phyloP scores from a whole-genome alignment of 2,329 filamentous ascomycete genomes.

The Fusarium tanahbumbuense region DNA sequence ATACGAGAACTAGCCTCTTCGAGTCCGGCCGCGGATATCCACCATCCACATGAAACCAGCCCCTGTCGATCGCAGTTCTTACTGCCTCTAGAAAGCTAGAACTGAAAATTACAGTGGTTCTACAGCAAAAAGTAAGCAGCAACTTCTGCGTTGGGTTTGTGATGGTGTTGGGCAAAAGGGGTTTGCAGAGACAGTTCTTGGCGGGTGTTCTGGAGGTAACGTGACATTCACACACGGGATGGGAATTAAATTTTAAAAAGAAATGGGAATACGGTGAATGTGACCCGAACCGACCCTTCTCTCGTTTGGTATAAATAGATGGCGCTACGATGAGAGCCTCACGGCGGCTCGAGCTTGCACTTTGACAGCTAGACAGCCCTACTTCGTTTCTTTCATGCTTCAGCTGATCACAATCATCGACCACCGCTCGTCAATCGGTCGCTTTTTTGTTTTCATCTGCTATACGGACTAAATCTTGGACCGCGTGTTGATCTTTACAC shows the following conservation, averaged over 20 bases:
- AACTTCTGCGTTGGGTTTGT: conserved; percentile 2
- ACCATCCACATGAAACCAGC: conserved; percentile 23
- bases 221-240: conserved; percentile 2
- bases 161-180: conserved; percentile 4
- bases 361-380: conserved; percentile 7
- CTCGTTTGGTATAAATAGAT: background rate
- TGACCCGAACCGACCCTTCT: background rate
- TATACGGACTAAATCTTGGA: background rate
- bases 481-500: background rate
- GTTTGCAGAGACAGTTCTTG: background rate
- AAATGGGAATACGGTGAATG: conserved; percentile 5
- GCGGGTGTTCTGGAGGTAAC: background rate
- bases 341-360: background rate
- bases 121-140: background rate
- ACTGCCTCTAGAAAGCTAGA: background rate
- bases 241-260: background rate
- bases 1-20: conserved; percentile 17
- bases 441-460: background rate
- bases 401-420: background rate
- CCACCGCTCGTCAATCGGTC: background rate
- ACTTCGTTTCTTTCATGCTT: background rate
- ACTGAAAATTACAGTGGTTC: background rate
- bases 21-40: background rate
- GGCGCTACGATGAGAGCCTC: background rate
- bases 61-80: conserved; percentile 26